Base-by-base conservation (phyloP, 495 filamentous ascomycete species). In the Lophiostoma macrostomum region DNA sequence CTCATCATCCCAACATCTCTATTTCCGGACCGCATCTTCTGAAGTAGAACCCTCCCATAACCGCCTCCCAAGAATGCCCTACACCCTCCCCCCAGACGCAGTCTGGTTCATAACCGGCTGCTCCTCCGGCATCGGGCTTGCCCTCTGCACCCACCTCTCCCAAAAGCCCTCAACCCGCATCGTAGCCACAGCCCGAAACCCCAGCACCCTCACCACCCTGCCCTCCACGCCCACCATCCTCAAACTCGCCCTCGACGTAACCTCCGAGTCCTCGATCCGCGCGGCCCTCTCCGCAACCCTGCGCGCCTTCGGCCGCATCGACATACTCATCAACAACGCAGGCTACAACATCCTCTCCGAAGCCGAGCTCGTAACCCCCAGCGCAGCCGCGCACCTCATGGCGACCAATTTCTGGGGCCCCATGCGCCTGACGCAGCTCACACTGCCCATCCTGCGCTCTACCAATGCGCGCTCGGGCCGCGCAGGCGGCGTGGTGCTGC, bases 241-340 rank as follows among this genome's bases (percentile, higher is more conserved):
- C 25, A 75, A 74, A 46, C 61, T 78, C 11, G 32, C 63, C 31
- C 67, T 79, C 0, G 76, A 79, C 47, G 72, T 78, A 5, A 72
- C 70, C 2, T 71, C 68, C 5, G 52, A 38, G 14, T 39, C 56
- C 10, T 68, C 68, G 8, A 72, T 82, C 44, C 61, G 69, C 14
- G 60, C 64, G 0, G 74, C 76, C 3, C 51, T 82, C 14, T 23
- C 56, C 5, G 50, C 59, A 0, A 61, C 73, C 0, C 25, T 75
- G 1, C 53, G 48, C 0, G 67, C 64, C 56, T 58, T 23, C 11
- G 60, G 63, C 22, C 74, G 71, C 29, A 67, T 82, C 48, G 77
- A 82, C 45, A 72, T 81, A 16, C 61, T 79, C 16, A 74, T 81
- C 55, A 81, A 82, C 67, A 82, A 81, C 40, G 78, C 79, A 2